A percentile compares a stretch with the other conserved stretches of the same genome.
phyloP scores from a whole-genome alignment of 2,329 filamentous ascomycete genomes.

The Talaromyces sp. region DNA sequence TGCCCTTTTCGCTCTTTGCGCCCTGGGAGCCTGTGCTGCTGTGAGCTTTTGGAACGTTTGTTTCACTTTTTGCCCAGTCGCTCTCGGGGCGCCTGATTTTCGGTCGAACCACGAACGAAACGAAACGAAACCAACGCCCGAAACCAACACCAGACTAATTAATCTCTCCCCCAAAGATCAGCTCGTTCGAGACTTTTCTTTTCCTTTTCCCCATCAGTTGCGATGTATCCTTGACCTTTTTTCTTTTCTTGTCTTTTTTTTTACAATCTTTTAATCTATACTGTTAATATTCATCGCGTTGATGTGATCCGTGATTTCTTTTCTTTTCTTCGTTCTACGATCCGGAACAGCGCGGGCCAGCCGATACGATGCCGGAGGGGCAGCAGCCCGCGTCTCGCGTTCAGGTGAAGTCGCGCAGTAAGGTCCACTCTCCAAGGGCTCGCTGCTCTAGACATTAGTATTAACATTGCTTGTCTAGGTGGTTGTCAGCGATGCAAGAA shows the following conservation, averaged over 20 bases:
- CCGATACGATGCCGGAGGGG: not conserved
- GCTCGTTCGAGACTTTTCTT: not conserved
- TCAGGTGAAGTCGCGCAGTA: not conserved
- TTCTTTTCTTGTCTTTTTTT: not conserved
- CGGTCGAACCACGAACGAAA: not conserved
- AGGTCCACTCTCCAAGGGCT: not conserved
- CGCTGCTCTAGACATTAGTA: not conserved
- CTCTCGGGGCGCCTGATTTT: not conserved
- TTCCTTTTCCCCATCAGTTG: not conserved
- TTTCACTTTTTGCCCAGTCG: too few species aligned
- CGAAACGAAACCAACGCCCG: not conserved
- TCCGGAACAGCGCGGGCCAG: not conserved
- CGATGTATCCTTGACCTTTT: not conserved
- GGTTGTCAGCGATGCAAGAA: not conserved
- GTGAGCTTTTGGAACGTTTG: too few species aligned
- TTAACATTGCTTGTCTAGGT: not conserved
- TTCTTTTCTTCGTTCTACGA: not conserved
- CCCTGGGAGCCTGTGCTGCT: too few species aligned
- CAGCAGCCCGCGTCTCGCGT: not conserved
- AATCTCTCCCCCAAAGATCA: too few species aligned
- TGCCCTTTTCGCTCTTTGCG: too few species aligned
- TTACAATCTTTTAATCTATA: not conserved
- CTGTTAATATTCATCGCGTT: not conserved
- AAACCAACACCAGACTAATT: not conserved
- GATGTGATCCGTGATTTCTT: not conserved